A percentile compares a stretch with the other conserved stretches of the same genome.
phyloP scores from a whole-genome alignment of 495 filamentous ascomycete species.

The Aspergillus bridgeri region DNA sequence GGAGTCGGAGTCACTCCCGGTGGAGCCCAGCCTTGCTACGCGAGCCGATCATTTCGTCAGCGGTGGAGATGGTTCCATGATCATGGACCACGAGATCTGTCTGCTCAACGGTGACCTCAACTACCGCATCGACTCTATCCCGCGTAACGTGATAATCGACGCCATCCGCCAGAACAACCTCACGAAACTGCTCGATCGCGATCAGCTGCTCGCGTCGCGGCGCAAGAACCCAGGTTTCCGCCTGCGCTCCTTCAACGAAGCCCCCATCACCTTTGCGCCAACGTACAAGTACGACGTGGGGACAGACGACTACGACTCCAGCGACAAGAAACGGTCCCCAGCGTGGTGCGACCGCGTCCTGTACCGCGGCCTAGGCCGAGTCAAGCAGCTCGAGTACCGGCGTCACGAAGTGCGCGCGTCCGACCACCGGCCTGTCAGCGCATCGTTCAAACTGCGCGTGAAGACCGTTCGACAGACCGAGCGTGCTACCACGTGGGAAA shows the following conservation, averaged over 20 bases:
- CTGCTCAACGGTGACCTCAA: constrained; percentile 95
- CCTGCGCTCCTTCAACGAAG: constrained; percentile 80
- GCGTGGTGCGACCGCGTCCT: constrained; percentile 96
- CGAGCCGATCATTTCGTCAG: constrained; percentile 76
- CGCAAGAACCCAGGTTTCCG: constrained; percentile 86
- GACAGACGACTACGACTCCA: constrained; percentile 87
- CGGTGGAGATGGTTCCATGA: constrained; percentile 92
- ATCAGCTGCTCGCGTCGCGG: constrained; percentile 83
- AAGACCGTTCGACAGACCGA: constrained; percentile 71
- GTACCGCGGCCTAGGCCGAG: constrained; percentile 75
- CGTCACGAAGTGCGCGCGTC: constrained; percentile 86
- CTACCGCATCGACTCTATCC: constrained; percentile 97
- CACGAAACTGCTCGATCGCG: constrained; percentile 85
- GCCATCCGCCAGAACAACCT: constrained; percentile 77
- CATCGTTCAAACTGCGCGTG: constrained; percentile 71
- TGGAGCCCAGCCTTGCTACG: constrained; percentile 54
- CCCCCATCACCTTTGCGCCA: constrained; percentile 83
- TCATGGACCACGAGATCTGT: constrained; percentile 95
- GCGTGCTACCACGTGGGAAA: constrained; percentile 62
- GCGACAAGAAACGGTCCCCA: constrained; percentile 91
- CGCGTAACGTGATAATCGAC: constrained; percentile 82
- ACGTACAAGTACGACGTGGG: constrained; percentile 99
- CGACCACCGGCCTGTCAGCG: constrained; percentile 91
- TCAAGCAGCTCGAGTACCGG: constrained; percentile 83
- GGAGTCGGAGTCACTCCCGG: constrained; percentile 68